Percentiles rank a stretch among this genome's conserved stretches.
Evolutionary conservation across 2,329 filamentous ascomycete species (phyloP).

Genomic region (Aspergillus versicolor): DNA sequence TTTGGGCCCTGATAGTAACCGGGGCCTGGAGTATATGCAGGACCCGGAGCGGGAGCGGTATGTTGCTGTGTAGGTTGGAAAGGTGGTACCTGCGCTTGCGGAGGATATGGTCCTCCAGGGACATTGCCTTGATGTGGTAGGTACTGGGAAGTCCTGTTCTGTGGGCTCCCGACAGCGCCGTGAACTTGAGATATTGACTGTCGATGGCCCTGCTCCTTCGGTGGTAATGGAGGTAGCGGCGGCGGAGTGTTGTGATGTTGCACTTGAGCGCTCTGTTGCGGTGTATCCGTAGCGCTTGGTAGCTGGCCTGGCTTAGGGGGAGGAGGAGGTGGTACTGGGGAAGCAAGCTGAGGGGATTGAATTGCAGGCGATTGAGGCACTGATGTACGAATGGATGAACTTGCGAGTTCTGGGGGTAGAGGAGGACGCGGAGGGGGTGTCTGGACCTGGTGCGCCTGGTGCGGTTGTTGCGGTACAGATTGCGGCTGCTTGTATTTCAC

Average conservation of each 20-base stretch:
- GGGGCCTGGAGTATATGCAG: conserved; percentile 19
- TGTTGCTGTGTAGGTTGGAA: conserved; percentile 15
- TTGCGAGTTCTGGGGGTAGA: conserved; percentile 63
- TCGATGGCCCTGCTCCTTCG: conserved; percentile 27
- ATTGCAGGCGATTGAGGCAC: conserved; percentile 5
- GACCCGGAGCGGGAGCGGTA: conserved; percentile 14
- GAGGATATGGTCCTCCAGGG: conserved; percentile 9
- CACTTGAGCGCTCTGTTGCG: conserved; percentile 17
- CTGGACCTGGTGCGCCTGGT: conserved; percentile 27
- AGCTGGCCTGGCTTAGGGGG: conserved; percentile 38
- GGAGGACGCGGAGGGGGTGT: conserved; percentile 70
- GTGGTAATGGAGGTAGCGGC: conserved; percentile 40
- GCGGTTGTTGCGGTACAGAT: conserved; percentile 34
- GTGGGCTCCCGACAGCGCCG: conserved; percentile 8
- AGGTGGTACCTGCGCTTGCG: conserved; percentile 2
- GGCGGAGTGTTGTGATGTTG: conserved; percentile 32
- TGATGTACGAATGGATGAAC: conserved; percentile 37
- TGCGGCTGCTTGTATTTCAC: conserved; percentile 68
- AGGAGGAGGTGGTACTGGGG: conserved; percentile 31
- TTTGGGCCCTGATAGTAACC: conserved; percentile 14
- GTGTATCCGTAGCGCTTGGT: conserved; percentile 13
- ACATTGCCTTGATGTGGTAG: conserved; percentile 29
- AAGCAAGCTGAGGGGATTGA: conserved; percentile 15
- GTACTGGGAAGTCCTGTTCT: conserved; percentile 24
- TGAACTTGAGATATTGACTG: conserved; percentile 16